Evolutionary conservation across 164 flowering plant genomes (phyloP).

Genomic region (Nelumbo lutea): DNA sequence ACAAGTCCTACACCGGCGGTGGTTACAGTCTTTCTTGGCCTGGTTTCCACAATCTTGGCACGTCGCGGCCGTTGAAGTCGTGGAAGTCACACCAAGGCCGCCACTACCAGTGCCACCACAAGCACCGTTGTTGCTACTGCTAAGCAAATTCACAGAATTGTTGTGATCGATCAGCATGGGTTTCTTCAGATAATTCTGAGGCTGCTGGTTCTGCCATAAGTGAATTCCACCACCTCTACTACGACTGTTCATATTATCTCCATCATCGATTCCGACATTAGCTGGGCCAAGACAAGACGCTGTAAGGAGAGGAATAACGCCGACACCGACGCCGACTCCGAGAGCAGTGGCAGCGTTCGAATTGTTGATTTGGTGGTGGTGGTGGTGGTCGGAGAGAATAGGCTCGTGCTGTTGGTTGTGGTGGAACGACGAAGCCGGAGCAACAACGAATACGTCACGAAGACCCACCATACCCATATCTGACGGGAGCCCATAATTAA

Average conservation of each 20-base stretch:
- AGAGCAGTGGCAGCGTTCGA: conserved; percentile 1
- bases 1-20: conserved; percentile 85
- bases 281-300: conserved; percentile 25
- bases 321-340: conserved; percentile 39
- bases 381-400: not conserved
- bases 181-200: conserved; percentile 25
- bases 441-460: conserved; percentile 60
- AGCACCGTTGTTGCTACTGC: conserved; percentile 8
- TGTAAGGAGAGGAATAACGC: conserved; percentile 63
- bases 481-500: conserved; percentile 48
- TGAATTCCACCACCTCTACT: conserved; percentile 26
- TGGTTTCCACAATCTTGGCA: conserved; percentile 97
- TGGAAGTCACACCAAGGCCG: conserved; percentile 19
- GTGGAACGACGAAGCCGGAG: conserved; percentile 54
- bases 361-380: not conserved
- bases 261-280: conserved; percentile 21
- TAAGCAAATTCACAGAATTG: conserved; percentile 18
- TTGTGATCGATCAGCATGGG: conserved; percentile 19
- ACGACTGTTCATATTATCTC: not conserved
- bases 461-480: conserved; percentile 74
- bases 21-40: conserved; percentile 88
- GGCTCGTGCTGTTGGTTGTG: conserved; percentile 20
- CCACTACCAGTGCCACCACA: not conserved
- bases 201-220: conserved; percentile 38
- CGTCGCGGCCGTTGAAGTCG: conserved; percentile 27